Base-by-base conservation (phyloP, 345 rosid species). In the Zanthoxylum bungeanum region DNA sequence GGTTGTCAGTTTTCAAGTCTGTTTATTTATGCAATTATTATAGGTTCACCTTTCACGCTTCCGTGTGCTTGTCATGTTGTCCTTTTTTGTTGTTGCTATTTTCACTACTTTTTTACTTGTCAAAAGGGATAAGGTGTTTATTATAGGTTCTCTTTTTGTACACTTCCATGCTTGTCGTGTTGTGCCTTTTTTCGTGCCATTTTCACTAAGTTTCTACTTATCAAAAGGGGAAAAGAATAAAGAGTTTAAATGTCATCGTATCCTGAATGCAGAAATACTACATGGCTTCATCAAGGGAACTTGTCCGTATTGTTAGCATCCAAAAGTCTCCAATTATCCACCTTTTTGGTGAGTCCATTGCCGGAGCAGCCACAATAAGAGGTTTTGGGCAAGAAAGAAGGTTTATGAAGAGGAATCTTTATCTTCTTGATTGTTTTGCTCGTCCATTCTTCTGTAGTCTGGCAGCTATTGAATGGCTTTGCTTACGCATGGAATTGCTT, bases 331-430 rank as follows among this genome's bases (percentile, higher is more conserved):
- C 99, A 56, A 77, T 96, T 73, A 89, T 96, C 77, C 86, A 96
- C 86, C 91, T 96, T 57, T 96, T 96, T 75, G 97, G 99, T 2
- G 99, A 96, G 84, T 93, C 99, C 70, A 96, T 96, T 75, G 93
- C 99, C 73, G 99, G 99, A 81, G 98, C 99, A 69, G 89, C 99
- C 70, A 93, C 98, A 9, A 93, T 96, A 78, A 91, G 99, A 87
- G 99, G 99, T 57, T 96, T 96, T 75, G 96, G 98, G 25, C 98
- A 96, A 76, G 98, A 96, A 73, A 91, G 89, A 74, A 86, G 99
- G 82, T 96, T 96, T 79, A 81, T 96, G 89, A 96, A 93, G 86
- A 93, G 98, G 78, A 96, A 96, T 78, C 89, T 96, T 42, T 91
- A 88, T 83, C 99, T 96, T 78, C 99, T 96, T 7, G 99, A 96